Evolutionary conservation across 495 filamentous ascomycete genomes (phyloP), one percentile per base, ranked within the genome.

Genomic region (Thermothielavioides terrestris): DNA sequence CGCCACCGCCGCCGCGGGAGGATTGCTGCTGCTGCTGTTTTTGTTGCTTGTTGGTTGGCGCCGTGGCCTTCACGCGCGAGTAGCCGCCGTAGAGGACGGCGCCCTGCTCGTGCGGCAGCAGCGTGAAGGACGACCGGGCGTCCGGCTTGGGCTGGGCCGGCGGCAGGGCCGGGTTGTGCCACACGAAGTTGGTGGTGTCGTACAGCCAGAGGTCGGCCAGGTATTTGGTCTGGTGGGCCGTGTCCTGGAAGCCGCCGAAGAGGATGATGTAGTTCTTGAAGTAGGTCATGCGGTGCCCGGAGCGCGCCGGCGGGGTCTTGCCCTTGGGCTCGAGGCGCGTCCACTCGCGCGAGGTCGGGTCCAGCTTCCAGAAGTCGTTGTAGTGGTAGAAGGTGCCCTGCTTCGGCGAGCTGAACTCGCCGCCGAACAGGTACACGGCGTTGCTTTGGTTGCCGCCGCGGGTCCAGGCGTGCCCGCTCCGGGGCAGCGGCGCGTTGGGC

Each of bases 321-420:
- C 86, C 86, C 71, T 95, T 95, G 42, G 70, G 74, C 64, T 98
- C 92, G 23, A 98, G 63, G 25, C 88, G 80, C 36, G 80, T 85
- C 92, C 92, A 98, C 70, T 98, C 92, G 48, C 86, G 76, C 0
- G 81, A 78, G 6, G 77, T 73, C 0, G 88, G 81, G 44, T 95
- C 88, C 30, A 96, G 80, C 26, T 86, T 77, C 92, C 92, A 98
- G 63, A 97, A 96, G 62, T 96, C 92, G 65, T 95, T 94, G 70
- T 98, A 98, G 59, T 98, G 92, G 62, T 98, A 96, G 63, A 98
- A 98, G 1, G 91, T 98, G 4, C 92, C 92, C 64, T 98, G 92
- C 60, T 96, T 98, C 1, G 92, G 92, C 39, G 62, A 69, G 49
- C 63, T 67, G 53, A 79, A 78, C 53, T 79, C 72, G 57, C 91